These are phyloP conservation scores for Akanthomyces dipterigenus DNA, from an alignment of 2,329 filamentous ascomycete species.

Conservation along the genomic window DNA sequence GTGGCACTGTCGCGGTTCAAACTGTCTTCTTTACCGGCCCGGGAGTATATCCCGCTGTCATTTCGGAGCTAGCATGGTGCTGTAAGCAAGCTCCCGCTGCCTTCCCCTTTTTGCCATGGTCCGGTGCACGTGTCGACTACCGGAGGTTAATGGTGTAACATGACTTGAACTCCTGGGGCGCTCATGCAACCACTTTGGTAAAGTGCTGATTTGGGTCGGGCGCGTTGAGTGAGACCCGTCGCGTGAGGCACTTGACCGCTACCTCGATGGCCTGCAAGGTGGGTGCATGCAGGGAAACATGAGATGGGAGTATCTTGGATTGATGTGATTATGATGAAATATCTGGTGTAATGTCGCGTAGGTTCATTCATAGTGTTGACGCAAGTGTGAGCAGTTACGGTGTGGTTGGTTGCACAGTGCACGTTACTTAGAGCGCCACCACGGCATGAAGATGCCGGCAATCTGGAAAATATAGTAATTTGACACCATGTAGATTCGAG, in stretches of 20 bases:
- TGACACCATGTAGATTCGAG: neutral
- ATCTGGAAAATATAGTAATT: neutral
- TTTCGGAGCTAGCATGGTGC: neutral
- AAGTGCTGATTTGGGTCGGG: neutral
- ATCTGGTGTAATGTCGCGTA: no score
- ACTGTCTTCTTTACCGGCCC: no score
- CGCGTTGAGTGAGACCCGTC: constrained; percentile 3
- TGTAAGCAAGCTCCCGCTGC: neutral
- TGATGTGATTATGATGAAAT: neutral
- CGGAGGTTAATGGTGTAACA: neutral
- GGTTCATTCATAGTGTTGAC: no score
- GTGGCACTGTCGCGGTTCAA: no score
- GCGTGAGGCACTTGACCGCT: neutral
- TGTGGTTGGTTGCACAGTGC: neutral
- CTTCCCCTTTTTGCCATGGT: neutral
- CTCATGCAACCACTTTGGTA: constrained; percentile 6
- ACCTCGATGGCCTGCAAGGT: neutral
- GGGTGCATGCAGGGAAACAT: neutral
- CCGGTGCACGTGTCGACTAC: neutral
- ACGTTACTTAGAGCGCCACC: neutral
- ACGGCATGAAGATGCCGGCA: neutral
- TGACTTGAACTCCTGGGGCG: neutral
- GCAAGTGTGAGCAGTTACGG: no score
- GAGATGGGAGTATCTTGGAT: neutral
- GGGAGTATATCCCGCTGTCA: neutral